A percentile compares a stretch with the other conserved stretches of the same genome.
These are phyloP conservation scores for Acanthamoeba royreba DNA, from an alignment of 208 protist genomes.

Conservation along the genomic window DNA sequence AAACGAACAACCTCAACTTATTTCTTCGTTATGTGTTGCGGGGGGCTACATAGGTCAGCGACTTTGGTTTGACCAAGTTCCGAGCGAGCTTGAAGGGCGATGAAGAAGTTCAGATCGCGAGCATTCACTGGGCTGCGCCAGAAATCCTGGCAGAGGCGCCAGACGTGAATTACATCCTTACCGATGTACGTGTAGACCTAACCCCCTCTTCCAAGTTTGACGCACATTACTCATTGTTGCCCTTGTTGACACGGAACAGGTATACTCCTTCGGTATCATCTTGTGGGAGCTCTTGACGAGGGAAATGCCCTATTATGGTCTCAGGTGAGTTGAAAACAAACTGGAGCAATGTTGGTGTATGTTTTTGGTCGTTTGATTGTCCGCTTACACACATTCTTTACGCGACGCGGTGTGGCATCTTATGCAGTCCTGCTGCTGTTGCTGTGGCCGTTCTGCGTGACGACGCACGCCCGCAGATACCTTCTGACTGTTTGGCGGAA, in stretches of 20 bases:
- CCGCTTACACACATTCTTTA: not conserved
- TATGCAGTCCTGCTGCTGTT: not conserved
- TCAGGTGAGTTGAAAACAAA: not conserved
- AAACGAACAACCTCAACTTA: not conserved
- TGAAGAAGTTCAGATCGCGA: not conserved
- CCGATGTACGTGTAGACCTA: not conserved
- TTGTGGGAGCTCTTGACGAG: not conserved
- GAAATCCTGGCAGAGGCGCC: not conserved
- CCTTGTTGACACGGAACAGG: too few species aligned
- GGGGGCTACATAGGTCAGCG: not conserved
- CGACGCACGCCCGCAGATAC: not conserved
- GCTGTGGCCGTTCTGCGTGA: not conserved
- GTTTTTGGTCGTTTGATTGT: too few species aligned
- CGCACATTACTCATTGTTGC: too few species aligned
- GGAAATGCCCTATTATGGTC: not conserved
- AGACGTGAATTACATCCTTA: not conserved
- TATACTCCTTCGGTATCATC: not conserved
- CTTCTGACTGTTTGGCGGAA: too few species aligned
- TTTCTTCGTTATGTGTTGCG: not conserved
- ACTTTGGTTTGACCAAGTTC: not conserved
- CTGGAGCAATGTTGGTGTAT: not conserved
- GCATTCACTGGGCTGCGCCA: not conserved
- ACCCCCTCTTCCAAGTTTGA: too few species aligned
- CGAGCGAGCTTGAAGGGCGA: not conserved
- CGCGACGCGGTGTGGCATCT: too few species aligned